Conservation (phyloP, 345 rosid genomes). For the Turnera subulata region DNA sequence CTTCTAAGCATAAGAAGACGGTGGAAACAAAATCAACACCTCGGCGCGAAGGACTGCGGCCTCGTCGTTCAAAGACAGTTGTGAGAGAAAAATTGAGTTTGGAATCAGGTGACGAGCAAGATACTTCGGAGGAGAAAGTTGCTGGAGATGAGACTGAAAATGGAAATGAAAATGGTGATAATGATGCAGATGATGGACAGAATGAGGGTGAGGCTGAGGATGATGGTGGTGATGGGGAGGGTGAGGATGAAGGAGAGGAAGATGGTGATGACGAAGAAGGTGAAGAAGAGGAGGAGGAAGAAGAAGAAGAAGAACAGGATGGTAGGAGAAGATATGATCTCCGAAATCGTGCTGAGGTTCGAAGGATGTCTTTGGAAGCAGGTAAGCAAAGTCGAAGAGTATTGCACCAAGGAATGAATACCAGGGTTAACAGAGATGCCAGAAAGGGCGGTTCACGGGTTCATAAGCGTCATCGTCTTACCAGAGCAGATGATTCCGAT, state of each 20-base stretch:
- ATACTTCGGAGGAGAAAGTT: conserved; percentile 71
- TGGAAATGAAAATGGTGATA: conserved; percentile 70
- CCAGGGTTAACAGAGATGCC: conserved; percentile 78
- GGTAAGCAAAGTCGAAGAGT: conserved; percentile 81
- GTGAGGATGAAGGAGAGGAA: conserved; percentile 32
- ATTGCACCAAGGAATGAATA: conserved; percentile 95
- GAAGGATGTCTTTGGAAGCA: conserved; percentile 72
- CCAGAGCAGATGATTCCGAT: conserved; percentile 94
- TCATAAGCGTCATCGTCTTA: conserved; percentile 80
- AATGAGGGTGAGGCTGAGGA: conserved; percentile 36
- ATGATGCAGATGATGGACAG: conserved; percentile 50
- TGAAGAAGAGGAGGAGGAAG: conserved; percentile 61
- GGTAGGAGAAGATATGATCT: conserved; percentile 97
- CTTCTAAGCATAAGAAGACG: conserved; percentile 53
- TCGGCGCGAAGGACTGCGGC: conserved; percentile 98
- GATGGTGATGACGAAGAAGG: conserved; percentile 31
- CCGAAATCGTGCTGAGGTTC: conserved; percentile 90
- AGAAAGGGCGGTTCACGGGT: conserved; percentile 93
- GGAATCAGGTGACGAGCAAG: conserved; percentile 67
- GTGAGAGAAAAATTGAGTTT: conserved; percentile 45
- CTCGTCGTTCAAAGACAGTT: conserved; percentile 66
- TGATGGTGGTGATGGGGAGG: conserved; percentile 59
- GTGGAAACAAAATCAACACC: conserved; percentile 56
- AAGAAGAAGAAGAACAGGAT: conserved; percentile 80
- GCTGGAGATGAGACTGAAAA: conserved; percentile 78